phyloP scores from a whole-genome alignment of 2,329 filamentous ascomycete genomes.

The Mariannaea sp. region DNA sequence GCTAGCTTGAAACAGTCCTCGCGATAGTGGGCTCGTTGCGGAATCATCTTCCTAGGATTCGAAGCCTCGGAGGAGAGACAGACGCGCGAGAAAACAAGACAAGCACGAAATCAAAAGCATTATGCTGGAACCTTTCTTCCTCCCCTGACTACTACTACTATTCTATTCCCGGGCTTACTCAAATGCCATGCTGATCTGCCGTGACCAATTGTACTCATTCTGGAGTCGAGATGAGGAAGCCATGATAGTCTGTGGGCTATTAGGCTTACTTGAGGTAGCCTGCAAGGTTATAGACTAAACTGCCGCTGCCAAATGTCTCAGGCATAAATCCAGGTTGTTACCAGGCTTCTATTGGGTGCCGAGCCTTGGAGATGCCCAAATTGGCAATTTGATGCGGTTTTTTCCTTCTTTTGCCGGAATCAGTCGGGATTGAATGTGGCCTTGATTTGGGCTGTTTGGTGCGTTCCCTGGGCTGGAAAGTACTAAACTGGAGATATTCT shows the following conservation, averaged over 20 bases:
- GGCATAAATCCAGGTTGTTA: not conserved
- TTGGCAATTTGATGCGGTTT: not conserved
- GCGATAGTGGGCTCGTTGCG: slow-evolving; percentile 38
- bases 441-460: not conserved
- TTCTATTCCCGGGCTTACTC: not conserved
- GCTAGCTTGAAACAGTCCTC: slow-evolving; percentile 44
- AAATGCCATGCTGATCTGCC: not conserved
- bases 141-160: slow-evolving; percentile 13
- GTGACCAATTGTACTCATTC: slow-evolving; percentile 8
- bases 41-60: slow-evolving; percentile 33
- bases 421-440: not conserved
- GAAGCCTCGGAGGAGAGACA: slow-evolving; percentile 33
- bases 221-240: not conserved
- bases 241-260: not conserved
- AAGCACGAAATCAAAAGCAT: slow-evolving; percentile 42
- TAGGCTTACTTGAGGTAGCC: not conserved
- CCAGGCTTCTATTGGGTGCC: not conserved
- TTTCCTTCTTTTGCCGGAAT: not conserved
- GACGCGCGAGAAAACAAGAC: slow-evolving; percentile 37
- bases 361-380: not conserved
- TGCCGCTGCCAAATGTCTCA: not conserved
- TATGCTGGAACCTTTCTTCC: slow-evolving; percentile 31
- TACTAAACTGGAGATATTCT: slow-evolving; percentile 23
- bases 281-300: slow-evolving; percentile 1
- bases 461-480: slow-evolving; percentile 5